Evolutionary conservation across 2,329 filamentous ascomycete genomes (phyloP).

Genomic region (Talaromyces sp.): DNA sequence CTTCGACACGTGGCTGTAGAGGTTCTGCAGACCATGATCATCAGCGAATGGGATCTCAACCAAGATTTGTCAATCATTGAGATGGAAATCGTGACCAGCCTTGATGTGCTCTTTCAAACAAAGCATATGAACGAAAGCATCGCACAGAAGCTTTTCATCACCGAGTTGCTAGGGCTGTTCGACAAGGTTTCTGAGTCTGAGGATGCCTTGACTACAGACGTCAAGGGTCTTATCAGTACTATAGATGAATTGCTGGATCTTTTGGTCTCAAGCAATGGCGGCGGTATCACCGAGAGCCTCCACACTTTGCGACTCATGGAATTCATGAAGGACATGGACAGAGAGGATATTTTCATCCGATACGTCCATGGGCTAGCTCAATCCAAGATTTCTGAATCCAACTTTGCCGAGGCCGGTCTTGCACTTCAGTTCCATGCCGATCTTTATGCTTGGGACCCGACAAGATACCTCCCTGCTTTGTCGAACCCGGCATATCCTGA

Average conservation of each 20-base stretch:
- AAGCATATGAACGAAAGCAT: conserved; percentile 84
- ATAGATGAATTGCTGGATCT: conserved; percentile 89
- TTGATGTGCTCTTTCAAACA: conserved; percentile 85
- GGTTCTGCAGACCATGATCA: conserved; percentile 94
- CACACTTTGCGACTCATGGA: conserved; percentile 91
- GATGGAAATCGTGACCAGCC: conserved; percentile 91
- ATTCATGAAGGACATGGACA: conserved; percentile 92
- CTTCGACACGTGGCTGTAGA: conserved; percentile 85
- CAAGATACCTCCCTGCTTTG: conserved; percentile 60
- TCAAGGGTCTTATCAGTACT: conserved; percentile 74
- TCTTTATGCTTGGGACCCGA: conserved; percentile 84
- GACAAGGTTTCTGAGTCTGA: conserved; percentile 62
- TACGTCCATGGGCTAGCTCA: conserved; percentile 89
- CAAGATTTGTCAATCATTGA: conserved; percentile 88
- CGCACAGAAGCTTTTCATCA: conserved; percentile 86
- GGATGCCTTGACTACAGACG: conserved; percentile 68
- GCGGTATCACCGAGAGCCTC: conserved; percentile 70
- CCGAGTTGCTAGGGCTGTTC: conserved; percentile 77
- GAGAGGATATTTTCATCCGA: conserved; percentile 92
- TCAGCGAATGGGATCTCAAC: conserved; percentile 95
- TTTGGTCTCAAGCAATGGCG: conserved; percentile 80
- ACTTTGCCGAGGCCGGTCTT: conserved; percentile 81
- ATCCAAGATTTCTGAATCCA: conserved; percentile 68
- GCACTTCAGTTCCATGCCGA: conserved; percentile 88
- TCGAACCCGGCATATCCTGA: conserved; percentile 71